Conservation (phyloP, 495 filamentous ascomycete genomes). For the Aspergillus nanangensis region DNA sequence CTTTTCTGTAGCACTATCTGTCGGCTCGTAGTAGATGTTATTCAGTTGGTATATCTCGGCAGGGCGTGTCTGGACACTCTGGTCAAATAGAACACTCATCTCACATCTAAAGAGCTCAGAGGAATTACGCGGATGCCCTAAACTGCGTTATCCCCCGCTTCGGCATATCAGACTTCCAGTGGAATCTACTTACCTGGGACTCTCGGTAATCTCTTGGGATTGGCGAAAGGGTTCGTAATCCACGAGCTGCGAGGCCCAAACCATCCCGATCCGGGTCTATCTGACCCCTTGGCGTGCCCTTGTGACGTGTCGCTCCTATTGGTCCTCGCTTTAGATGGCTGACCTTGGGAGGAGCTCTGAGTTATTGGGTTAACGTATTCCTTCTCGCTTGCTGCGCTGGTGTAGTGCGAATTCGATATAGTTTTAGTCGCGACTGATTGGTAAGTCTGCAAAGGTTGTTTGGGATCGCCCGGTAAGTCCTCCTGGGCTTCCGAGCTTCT, state of each 20-base stretch:
- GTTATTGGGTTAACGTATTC: no score
- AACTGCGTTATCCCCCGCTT: no score
- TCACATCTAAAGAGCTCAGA: slow-evolving; percentile 35
- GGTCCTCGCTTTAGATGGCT: neutral
- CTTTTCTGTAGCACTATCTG: slow-evolving; percentile 15
- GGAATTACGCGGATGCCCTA: slow-evolving; percentile 29
- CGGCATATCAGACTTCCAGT: no score
- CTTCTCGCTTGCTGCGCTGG: no score
- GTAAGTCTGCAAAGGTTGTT: slow-evolving; percentile 6
- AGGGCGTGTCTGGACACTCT: slow-evolving; percentile 25
- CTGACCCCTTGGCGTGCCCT: no score
- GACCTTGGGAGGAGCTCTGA: no score
- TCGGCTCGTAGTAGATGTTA: slow-evolving; percentile 8
- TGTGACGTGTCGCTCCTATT: neutral
- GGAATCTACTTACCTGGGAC: no score
- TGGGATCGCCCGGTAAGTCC: neutral
- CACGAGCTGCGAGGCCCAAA: slow-evolving; percentile 14
- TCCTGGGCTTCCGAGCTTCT: neutral
- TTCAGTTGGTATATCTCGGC: slow-evolving; percentile 23
- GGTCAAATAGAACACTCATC: slow-evolving; percentile 36
- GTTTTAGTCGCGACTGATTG: neutral
- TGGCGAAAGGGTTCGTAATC: slow-evolving; percentile 14
- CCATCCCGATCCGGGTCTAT: slow-evolving; percentile 6
- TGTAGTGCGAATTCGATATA: neutral
- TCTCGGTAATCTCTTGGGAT: slow-evolving; percentile 1